A percentile compares a stretch with the other conserved stretches of the same genome.
Conservation (phyloP, 371 early-diverging fungal species). For the Blastocladiella emersonii region DNA sequence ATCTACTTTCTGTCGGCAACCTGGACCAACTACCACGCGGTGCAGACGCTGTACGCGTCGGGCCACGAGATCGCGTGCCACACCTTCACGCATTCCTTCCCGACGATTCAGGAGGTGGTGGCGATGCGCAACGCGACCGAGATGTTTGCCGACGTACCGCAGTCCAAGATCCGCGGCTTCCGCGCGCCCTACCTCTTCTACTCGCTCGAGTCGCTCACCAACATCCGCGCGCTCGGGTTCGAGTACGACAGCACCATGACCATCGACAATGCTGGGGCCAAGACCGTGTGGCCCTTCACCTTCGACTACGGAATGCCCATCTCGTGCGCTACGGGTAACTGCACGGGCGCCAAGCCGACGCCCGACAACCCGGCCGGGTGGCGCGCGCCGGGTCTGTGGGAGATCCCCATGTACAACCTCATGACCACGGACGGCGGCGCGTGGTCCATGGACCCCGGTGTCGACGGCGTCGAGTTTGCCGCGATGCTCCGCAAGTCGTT, state of each 20-base stretch:
- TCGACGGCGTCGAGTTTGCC: neutral
- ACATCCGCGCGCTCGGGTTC: constrained; percentile 14
- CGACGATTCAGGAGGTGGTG: constrained; percentile 10
- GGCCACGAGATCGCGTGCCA: constrained; percentile 22
- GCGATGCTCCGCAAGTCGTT: neutral
- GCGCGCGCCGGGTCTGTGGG: constrained; percentile 16
- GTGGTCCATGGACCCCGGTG: constrained; percentile 19
- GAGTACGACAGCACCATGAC: constrained; percentile 16
- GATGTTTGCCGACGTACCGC: neutral
- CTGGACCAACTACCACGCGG: constrained; percentile 12
- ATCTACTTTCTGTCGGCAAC: constrained; percentile 14
- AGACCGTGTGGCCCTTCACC: constrained; percentile 19
- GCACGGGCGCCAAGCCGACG: constrained; percentile 5
- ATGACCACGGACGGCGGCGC: constrained; percentile 3
- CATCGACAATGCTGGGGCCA: neutral
- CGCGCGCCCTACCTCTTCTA: constrained; percentile 16
- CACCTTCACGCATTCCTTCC: constrained; percentile 4
- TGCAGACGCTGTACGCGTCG: constrained; percentile 14
- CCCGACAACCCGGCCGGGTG: constrained; percentile 5
- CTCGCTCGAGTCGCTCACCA: constrained; percentile 5
- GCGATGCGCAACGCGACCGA: neutral
- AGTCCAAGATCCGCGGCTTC: constrained; percentile 13
- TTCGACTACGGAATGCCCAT: constrained; percentile 13
- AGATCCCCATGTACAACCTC: constrained; percentile 13
- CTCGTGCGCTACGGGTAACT: constrained; percentile 10